Evolutionary conservation across 306 rosid genomes (phyloP).

Genomic region (Cicer cuneatum): DNA sequence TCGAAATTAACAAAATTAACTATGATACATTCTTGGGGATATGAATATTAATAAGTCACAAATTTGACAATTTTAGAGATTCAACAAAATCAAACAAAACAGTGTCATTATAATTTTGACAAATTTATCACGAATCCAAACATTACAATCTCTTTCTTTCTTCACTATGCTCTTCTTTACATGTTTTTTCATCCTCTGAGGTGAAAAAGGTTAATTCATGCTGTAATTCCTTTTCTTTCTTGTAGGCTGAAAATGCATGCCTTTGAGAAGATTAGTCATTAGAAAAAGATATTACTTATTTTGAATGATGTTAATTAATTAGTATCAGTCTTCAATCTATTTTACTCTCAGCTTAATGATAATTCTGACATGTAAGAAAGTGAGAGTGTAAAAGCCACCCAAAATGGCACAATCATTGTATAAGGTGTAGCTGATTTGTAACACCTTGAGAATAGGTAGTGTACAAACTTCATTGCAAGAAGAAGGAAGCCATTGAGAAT

Average conservation of each 20-base stretch:
- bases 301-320: too few species aligned
- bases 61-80: too few species aligned
- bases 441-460: conserved; percentile 26
- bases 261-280: too few species aligned
- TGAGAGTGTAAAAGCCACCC: conserved; percentile 46
- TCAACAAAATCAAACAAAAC: too few species aligned
- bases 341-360: conserved; percentile 18
- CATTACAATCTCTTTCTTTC: background rate
- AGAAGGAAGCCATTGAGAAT: conserved; percentile 31
- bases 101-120: too few species aligned
- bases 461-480: conserved; percentile 36
- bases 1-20: background rate
- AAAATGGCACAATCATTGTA: conserved; percentile 45
- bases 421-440: conserved; percentile 40
- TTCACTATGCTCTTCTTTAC: background rate
- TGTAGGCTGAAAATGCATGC: too few species aligned
- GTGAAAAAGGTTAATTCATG: background rate
- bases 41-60: too few species aligned
- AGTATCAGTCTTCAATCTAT: background rate
- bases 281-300: too few species aligned
- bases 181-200: background rate
- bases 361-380: conserved; percentile 33
- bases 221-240: too few species aligned
- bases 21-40: background rate
- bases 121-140: too few species aligned